Evolutionary conservation across 2,329 filamentous ascomycete genomes (phyloP).

Genomic region (Colletotrichum endophyticum): DNA sequence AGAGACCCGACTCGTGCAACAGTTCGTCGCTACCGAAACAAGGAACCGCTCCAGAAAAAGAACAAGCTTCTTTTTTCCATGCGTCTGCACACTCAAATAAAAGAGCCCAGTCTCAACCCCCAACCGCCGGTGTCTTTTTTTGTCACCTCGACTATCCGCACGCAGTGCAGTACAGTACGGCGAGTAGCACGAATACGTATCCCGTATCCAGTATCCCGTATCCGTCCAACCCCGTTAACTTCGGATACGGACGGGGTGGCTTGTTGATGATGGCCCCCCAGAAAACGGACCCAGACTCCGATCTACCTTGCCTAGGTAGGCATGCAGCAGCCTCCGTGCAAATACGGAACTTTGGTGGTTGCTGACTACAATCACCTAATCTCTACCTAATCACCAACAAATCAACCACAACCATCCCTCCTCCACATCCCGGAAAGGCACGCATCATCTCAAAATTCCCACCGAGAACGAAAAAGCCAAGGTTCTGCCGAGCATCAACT

Average conservation of each 20-base stretch:
- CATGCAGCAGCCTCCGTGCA: neutral
- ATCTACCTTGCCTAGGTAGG: neutral
- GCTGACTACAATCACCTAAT: neutral
- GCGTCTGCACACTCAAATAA: neutral
- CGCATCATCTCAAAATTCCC: neutral
- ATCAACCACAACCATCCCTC: neutral
- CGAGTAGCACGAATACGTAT: neutral
- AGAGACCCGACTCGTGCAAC: neutral
- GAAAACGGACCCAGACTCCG: neutral
- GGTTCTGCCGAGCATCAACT: neutral
- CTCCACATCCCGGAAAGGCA: neutral
- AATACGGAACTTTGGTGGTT: neutral
- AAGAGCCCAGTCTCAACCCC: neutral
- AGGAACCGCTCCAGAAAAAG: neutral
- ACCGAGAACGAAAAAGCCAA: neutral
- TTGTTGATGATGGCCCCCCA: neutral
- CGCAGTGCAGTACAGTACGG: neutral
- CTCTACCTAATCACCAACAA: constrained; percentile 1
- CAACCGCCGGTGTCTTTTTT: neutral
- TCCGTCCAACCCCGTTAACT: neutral
- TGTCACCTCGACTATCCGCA: neutral
- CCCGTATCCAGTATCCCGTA: neutral
- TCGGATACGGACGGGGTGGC: neutral
- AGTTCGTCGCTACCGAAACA: neutral
- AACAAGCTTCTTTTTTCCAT: neutral